phyloP scores from a whole-genome alignment of 306 rosid species.

The Pyrus communis region DNA sequence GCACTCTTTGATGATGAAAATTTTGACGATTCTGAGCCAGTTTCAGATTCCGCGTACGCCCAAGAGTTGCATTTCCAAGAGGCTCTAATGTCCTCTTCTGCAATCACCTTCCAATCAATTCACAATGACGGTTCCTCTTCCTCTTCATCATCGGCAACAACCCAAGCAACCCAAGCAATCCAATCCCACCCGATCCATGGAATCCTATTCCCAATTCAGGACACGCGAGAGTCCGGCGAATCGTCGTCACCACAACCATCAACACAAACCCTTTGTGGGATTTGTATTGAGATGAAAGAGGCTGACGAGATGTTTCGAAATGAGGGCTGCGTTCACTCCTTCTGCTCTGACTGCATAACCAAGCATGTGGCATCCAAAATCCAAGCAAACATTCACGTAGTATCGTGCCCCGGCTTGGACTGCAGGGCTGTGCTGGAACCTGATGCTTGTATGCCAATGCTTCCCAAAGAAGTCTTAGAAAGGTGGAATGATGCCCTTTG shows the following conservation, averaged over 20 bases:
- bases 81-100: slow-evolving; percentile 24
- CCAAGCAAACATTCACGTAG: slow-evolving; percentile 11
- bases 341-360: slow-evolving; percentile 36
- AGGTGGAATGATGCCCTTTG: slow-evolving; percentile 36
- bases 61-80: slow-evolving; percentile 46
- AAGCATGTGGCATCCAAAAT: slow-evolving; percentile 41
- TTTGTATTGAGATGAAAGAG: slow-evolving; percentile 32
- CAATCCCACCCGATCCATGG: background rate
- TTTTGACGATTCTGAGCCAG: background rate
- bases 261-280: slow-evolving; percentile 26
- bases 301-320: slow-evolving; percentile 28
- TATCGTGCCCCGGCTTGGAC: slow-evolving; percentile 37
- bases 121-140: background rate
- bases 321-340: slow-evolving; percentile 34
- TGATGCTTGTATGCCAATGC: slow-evolving; percentile 21
- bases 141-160: background rate
- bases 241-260: too few relatives aligned
- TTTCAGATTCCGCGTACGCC: slow-evolving; percentile 32
- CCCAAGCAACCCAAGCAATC: background rate
- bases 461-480: slow-evolving; percentile 28
- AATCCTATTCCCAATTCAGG: too few relatives aligned
- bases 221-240: too few relatives aligned
- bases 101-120: slow-evolving; percentile 1
- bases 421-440: slow-evolving; percentile 25
- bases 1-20: slow-evolving; percentile 13